Conservation (phyloP, 352 stramenopile genomes). For the Phytophthora hybrid region DNA sequence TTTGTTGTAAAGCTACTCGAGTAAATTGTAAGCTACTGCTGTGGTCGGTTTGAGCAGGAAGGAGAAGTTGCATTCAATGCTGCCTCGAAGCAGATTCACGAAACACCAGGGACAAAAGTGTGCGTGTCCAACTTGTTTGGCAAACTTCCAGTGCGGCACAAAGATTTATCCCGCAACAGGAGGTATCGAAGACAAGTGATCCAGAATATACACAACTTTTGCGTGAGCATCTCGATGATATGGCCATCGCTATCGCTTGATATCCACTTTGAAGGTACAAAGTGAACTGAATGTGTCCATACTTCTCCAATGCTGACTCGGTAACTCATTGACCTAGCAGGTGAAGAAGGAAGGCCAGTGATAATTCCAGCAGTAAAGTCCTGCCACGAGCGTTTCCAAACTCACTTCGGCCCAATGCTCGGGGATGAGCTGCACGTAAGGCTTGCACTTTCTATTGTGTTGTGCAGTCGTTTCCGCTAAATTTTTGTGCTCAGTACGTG, state of each 20-base stretch:
- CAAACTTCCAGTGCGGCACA: slow-evolving; percentile 64
- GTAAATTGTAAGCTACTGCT: not conserved
- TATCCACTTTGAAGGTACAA: slow-evolving; percentile 54
- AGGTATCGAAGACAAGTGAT: slow-evolving; percentile 47
- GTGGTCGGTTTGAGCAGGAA: slow-evolving; percentile 40
- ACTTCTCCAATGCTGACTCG: not conserved
- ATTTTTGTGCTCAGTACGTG: slow-evolving; percentile 40
- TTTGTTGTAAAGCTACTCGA: not conserved
- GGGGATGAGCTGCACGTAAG: slow-evolving; percentile 53
- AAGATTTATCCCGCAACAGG: slow-evolving; percentile 47
- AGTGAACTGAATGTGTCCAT: not conserved
- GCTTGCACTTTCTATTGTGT: not conserved
- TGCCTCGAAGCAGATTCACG: slow-evolving; percentile 43
- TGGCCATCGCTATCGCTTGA: slow-evolving; percentile 74
- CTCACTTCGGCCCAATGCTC: slow-evolving; percentile 54
- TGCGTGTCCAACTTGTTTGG: slow-evolving; percentile 64
- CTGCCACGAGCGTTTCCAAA: slow-evolving; percentile 50
- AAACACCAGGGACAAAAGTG: slow-evolving; percentile 59
- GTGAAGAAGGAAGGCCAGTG: slow-evolving; percentile 18
- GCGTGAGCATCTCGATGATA: slow-evolving; percentile 70
- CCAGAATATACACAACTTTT: slow-evolving; percentile 57
- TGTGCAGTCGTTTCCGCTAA: not conserved
- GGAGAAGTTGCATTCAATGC: slow-evolving; percentile 68
- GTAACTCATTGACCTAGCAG: slow-evolving; percentile 13
- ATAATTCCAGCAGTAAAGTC: slow-evolving; percentile 36